Percentiles rank a stretch among this genome's conserved stretches.
Conservation (phyloP, 2,329 filamentous ascomycete species). For the Xylariaceae sp. region DNA sequence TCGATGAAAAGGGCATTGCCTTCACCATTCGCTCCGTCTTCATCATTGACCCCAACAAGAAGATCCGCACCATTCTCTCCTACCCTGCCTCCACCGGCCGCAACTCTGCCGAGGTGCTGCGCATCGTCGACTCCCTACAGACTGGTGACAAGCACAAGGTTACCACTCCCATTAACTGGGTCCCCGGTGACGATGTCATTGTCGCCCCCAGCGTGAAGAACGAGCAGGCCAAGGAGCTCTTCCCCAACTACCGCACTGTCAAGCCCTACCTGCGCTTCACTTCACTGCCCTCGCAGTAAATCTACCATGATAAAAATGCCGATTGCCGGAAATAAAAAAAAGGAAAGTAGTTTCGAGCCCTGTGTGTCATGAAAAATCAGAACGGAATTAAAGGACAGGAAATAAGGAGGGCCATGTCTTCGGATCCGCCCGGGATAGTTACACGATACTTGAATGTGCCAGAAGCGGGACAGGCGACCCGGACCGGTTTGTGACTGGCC, state of each 20-base stretch:
- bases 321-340: too few relatives aligned
- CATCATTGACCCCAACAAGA: conserved; percentile 90
- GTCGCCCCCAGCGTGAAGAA: conserved; percentile 78
- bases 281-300: conserved; percentile 52
- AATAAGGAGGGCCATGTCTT: too few relatives aligned
- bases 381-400: too few relatives aligned
- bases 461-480: too few relatives aligned
- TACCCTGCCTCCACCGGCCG: conserved; percentile 89
- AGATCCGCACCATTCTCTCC: conserved; percentile 84
- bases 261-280: conserved; percentile 74
- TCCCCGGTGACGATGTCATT: conserved; percentile 84
- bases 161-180: conserved; percentile 88
- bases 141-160: conserved; percentile 82
- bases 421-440: too few relatives aligned
- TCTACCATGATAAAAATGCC: not conserved
- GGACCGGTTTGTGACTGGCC: too few relatives aligned
- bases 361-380: too few relatives aligned
- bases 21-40: conserved; percentile 95
- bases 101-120: conserved; percentile 73
- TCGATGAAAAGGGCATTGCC: conserved; percentile 75
- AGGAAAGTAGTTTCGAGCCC: too few relatives aligned
- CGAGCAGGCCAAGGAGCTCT: conserved; percentile 80
- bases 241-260: conserved; percentile 66
- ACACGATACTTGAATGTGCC: too few relatives aligned
- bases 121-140: conserved; percentile 73